Evolutionary conservation across 2,329 filamentous ascomycete genomes (phyloP).

Genomic region (Trichoderma lentiforme): DNA sequence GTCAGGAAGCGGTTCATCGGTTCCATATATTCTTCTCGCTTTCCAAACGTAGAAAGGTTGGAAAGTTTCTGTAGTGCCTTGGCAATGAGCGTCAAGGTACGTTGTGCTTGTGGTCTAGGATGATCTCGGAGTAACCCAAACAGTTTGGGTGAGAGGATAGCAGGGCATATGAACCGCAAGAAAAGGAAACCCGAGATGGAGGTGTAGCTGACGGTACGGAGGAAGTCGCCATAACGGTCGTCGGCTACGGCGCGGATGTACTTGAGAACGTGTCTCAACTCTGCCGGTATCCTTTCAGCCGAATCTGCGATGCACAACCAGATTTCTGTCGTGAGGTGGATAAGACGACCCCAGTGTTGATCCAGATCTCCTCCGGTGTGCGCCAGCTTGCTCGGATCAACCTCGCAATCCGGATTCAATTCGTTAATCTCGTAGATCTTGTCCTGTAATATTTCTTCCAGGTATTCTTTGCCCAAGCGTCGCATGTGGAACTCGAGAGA

Average conservation of each 20-base stretch:
- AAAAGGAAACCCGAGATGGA: conserved; percentile 95
- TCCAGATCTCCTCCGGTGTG: conserved; percentile 64
- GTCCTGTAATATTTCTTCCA: conserved; percentile 81
- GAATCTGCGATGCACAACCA: conserved; percentile 81
- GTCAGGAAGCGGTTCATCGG: conserved; percentile 90
- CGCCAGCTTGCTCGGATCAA: conserved; percentile 77
- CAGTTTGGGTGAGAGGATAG: conserved; percentile 91
- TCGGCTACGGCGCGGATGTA: conserved; percentile 91
- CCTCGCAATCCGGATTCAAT: conserved; percentile 87
- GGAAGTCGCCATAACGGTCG: conserved; percentile 88
- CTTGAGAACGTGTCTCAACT: conserved; percentile 80
- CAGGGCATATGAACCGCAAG: conserved; percentile 90
- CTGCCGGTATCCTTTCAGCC: conserved; percentile 71
- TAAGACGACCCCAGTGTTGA: conserved; percentile 77
- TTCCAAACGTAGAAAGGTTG: conserved; percentile 87
- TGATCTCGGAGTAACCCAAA: conserved; percentile 83
- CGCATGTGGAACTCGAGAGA: conserved; percentile 95
- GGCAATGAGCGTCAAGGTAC: conserved; percentile 86
- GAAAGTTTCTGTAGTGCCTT: conserved; percentile 89
- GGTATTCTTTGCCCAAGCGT: conserved; percentile 84
- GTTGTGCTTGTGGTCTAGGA: conserved; percentile 75
- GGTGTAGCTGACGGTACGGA: conserved; percentile 85
- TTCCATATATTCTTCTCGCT: conserved; percentile 98
- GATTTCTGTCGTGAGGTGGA: conserved; percentile 73
- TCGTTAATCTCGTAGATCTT: conserved; percentile 88